These are phyloP conservation scores for Trichophyton rubrum DNA, from an alignment of 2,329 filamentous ascomycete genomes.

Conservation along the genomic window DNA sequence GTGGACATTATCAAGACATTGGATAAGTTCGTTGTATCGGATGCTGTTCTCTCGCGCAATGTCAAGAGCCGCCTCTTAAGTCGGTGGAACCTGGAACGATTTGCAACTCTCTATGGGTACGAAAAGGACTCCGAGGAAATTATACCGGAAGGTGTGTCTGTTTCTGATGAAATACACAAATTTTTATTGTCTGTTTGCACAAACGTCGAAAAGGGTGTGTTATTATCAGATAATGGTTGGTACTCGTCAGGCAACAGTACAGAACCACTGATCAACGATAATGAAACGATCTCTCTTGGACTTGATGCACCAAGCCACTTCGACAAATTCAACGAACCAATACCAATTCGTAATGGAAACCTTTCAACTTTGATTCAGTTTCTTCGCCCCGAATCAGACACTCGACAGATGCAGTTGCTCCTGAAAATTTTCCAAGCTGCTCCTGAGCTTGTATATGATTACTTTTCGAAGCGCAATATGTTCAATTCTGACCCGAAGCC, in stretches of 20 bases:
- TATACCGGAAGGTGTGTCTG: slow-evolving; percentile 28
- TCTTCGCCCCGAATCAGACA: slow-evolving; percentile 70
- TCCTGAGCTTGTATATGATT: slow-evolving; percentile 78
- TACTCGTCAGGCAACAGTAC: slow-evolving; percentile 62
- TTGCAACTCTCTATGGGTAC: slow-evolving; percentile 58
- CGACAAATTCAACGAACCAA: slow-evolving; percentile 49
- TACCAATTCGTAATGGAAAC: slow-evolving; percentile 66
- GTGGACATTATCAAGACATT: slow-evolving; percentile 61
- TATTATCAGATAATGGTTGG: slow-evolving; percentile 67
- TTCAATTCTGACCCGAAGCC: slow-evolving; percentile 86
- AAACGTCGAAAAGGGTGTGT: slow-evolving; percentile 55
- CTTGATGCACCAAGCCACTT: slow-evolving; percentile 60
- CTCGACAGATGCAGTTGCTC: slow-evolving; percentile 68
- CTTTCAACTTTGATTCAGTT: slow-evolving; percentile 67
- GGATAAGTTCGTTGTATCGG: slow-evolving; percentile 58
- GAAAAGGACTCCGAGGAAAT: slow-evolving; percentile 36
- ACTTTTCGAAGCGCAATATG: slow-evolving; percentile 65
- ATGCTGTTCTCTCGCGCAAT: slow-evolving; percentile 58
- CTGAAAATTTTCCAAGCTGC: slow-evolving; percentile 66
- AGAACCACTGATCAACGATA: slow-evolving; percentile 38
- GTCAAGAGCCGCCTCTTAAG: slow-evolving; percentile 66
- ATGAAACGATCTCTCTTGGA: slow-evolving; percentile 47
- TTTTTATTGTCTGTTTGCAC: slow-evolving; percentile 69
- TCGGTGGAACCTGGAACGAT: slow-evolving; percentile 56
- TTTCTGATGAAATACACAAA: slow-evolving; percentile 59